Evolutionary conservation across 768 basidiomycete genomes (phyloP).

Genomic region (Tephrocybe sp.): DNA sequence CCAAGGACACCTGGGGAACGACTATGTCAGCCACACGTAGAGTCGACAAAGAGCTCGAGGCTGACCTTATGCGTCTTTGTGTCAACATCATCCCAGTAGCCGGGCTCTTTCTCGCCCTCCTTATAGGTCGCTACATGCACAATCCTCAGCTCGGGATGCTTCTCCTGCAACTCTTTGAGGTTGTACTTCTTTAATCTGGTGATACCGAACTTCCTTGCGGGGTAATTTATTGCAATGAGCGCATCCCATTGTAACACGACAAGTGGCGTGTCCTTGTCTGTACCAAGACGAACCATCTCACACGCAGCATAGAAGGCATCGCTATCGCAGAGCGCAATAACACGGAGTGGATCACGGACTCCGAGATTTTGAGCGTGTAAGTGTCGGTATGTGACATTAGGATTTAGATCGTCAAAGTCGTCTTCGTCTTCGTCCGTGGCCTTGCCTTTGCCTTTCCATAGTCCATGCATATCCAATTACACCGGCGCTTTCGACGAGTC

Average conservation of each 20-base stretch:
- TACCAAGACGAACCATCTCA: conserved; percentile 78
- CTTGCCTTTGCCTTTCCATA: conserved; percentile 60
- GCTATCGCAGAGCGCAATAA: conserved; percentile 88
- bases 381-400: conserved; percentile 78
- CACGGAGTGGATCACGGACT: conserved; percentile 74
- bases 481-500: too few relatives aligned
- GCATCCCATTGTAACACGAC: conserved; percentile 89
- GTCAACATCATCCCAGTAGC: conserved; percentile 90
- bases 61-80: conserved; percentile 88
- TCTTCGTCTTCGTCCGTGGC: conserved; percentile 40
- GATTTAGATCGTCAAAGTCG: conserved; percentile 63
- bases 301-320: conserved; percentile 86
- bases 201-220: conserved; percentile 90
- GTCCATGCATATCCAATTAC: conserved; percentile 7
- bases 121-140: conserved; percentile 96
- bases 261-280: conserved; percentile 61
- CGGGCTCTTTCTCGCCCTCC: conserved; percentile 83
- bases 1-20: conserved; percentile 74
- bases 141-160: conserved; percentile 80
- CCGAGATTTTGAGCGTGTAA: conserved; percentile 67
- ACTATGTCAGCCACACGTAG: background rate
- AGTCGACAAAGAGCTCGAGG: background rate
- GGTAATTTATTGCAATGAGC: conserved; percentile 94
- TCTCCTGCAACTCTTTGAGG: conserved; percentile 75
- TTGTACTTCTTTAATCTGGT: conserved; percentile 77